phyloP scores from a whole-genome alignment of 2,329 filamentous ascomycete genomes.

The Neopestalotiopsis rosae region DNA sequence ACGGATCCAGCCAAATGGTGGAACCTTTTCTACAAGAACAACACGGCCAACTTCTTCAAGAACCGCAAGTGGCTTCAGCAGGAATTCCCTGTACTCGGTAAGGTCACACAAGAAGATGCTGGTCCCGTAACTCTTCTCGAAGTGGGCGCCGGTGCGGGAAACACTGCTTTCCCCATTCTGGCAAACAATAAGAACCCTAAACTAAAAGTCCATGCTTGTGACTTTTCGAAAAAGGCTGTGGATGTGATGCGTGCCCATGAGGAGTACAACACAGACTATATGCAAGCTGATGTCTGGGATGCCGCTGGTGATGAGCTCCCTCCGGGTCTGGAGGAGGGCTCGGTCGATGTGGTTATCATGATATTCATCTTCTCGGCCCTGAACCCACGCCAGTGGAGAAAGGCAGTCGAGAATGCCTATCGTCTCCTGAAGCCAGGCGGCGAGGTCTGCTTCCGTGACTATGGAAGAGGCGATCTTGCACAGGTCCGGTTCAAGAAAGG shows the following conservation, averaged over 20 bases:
- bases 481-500: constrained; percentile 98
- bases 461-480: constrained; percentile 91
- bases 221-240: constrained; percentile 95
- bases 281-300: constrained; percentile 96
- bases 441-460: constrained; percentile 94
- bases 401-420: constrained; percentile 81
- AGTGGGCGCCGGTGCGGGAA: constrained; percentile 93
- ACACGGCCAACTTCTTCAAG: constrained; percentile 98
- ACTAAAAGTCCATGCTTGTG: constrained; percentile 88
- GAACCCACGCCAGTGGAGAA: constrained; percentile 81
- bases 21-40: constrained; percentile 98
- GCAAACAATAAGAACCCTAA: constrained; percentile 81
- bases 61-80: constrained; percentile 96
- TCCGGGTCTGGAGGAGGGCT: constrained; percentile 75
- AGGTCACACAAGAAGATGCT: constrained; percentile 73
- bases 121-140: constrained; percentile 79
- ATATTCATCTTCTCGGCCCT: constrained; percentile 98
- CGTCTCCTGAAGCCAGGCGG: constrained; percentile 88
- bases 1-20: constrained; percentile 92
- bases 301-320: constrained; percentile 76
- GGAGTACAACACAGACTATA: constrained; percentile 72
- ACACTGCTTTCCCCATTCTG: constrained; percentile 92
- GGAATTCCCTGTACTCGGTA: constrained; percentile 88
- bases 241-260: constrained; percentile 86
- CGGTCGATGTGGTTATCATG: constrained; percentile 89